Evolutionary conservation across 2,329 filamentous ascomycete genomes (phyloP).

Genomic region (Chaetomiaceae sp.): DNA sequence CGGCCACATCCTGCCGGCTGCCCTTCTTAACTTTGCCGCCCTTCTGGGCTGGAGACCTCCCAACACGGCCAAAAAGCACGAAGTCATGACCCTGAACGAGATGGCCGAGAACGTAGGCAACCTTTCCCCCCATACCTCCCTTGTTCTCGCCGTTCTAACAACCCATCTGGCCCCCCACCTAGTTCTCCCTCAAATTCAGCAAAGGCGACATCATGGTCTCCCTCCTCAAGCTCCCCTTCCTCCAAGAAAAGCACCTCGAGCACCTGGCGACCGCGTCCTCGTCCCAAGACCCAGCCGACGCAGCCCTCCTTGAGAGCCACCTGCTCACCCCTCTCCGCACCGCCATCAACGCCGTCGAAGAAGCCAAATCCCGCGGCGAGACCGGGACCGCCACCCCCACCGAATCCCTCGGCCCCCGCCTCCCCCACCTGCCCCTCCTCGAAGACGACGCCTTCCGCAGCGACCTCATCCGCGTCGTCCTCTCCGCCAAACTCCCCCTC

Average conservation of each 20-base stretch:
- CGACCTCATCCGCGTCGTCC: conserved; percentile 10
- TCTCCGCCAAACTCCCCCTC: not conserved
- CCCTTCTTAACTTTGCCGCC: conserved; percentile 73
- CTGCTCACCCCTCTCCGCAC: conserved; percentile 23
- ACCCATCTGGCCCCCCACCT: not conserved
- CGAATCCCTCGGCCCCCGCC: not conserved
- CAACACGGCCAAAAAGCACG: conserved; percentile 48
- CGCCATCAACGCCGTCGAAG: conserved; percentile 5
- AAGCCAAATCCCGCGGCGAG: not conserved
- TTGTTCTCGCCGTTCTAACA: too few relatives aligned
- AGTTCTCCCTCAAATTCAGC: conserved; percentile 85
- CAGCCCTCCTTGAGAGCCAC: conserved; percentile 15
- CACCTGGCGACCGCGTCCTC: conserved; percentile 12
- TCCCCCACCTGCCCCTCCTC: conserved; percentile 1
- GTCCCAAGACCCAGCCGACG: conserved; percentile 1
- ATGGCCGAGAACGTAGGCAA: conserved; percentile 62
- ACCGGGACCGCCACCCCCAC: not conserved
- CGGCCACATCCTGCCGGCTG: conserved; percentile 42
- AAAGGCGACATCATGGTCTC: conserved; percentile 83
- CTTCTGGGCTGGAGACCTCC: conserved; percentile 72
- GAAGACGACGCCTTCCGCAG: not conserved
- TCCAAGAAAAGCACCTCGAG: conserved; percentile 50
- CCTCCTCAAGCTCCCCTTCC: conserved; percentile 71
- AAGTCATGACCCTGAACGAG: conserved; percentile 66
- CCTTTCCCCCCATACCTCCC: not conserved